Percentiles rank a stretch among this genome's conserved stretches.
Evolutionary conservation across 495 filamentous ascomycete genomes (phyloP).

Genomic region (Massariosphaeria phaeospora): DNA sequence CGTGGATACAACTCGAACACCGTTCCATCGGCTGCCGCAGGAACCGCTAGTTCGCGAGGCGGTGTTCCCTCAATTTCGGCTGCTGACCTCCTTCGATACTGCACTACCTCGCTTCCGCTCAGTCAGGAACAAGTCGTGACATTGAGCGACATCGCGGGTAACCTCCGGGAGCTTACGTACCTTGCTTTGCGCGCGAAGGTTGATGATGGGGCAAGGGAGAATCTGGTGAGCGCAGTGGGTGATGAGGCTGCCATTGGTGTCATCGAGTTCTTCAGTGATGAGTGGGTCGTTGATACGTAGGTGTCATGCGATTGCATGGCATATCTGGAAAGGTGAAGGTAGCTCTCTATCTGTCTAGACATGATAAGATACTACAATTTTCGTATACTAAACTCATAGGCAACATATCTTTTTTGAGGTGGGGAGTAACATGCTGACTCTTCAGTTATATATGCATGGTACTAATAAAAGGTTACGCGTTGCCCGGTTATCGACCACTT

Average conservation of each 20-base stretch:
- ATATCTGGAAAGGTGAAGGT: too few relatives aligned
- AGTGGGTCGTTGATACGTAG: constrained; percentile 28
- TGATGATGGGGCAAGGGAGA: constrained; percentile 6
- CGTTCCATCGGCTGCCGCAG: too few relatives aligned
- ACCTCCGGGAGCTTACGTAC: constrained; percentile 9
- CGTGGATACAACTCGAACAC: background rate
- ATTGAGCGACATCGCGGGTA: constrained; percentile 30
- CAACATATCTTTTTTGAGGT: too few relatives aligned
- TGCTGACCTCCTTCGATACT: constrained; percentile 33
- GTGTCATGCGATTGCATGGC: too few relatives aligned
- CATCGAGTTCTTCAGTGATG: constrained; percentile 36
- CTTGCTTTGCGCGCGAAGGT: constrained; percentile 12
- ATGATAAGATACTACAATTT: too few relatives aligned
- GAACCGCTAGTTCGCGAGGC: background rate
- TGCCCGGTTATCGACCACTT: too few relatives aligned
- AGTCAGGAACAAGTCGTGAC: constrained; percentile 28
- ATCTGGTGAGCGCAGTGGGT: constrained; percentile 26
- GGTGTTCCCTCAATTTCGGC: background rate
- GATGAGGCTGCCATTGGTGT: constrained; percentile 27
- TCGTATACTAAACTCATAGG: too few relatives aligned
- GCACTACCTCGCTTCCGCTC: constrained; percentile 30
- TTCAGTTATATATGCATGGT: too few relatives aligned
- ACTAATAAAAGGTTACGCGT: too few relatives aligned
- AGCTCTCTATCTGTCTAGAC: too few relatives aligned
- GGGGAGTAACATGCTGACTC: too few relatives aligned